These are phyloP conservation scores for Lyophyllum atratum DNA, from an alignment of 768 basidiomycete genomes.

Conservation along the genomic window DNA sequence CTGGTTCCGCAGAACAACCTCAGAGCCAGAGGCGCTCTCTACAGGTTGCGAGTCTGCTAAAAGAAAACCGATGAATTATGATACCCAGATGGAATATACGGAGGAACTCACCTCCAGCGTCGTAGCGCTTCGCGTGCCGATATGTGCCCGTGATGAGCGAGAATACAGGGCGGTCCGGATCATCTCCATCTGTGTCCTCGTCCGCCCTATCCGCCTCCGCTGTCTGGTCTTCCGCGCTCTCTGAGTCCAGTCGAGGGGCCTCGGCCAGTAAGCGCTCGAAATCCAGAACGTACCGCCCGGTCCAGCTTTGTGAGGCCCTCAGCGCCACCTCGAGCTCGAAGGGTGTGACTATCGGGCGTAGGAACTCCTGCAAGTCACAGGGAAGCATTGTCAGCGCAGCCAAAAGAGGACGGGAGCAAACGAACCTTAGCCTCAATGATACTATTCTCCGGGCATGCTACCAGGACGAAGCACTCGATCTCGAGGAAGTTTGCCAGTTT, in stretches of 20 bases:
- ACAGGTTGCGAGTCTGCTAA: not conserved
- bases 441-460: slow-evolving; percentile 94
- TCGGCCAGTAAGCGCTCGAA: slow-evolving; percentile 61
- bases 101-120: slow-evolving; percentile 26
- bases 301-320: slow-evolving; percentile 69
- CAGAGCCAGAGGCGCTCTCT: slow-evolving; percentile 14
- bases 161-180: slow-evolving; percentile 77
- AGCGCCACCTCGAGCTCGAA: slow-evolving; percentile 88
- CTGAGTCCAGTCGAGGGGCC: not conserved
- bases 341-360: slow-evolving; percentile 90
- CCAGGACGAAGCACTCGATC: slow-evolving; percentile 93
- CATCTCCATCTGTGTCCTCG: slow-evolving; percentile 40
- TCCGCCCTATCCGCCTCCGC: slow-evolving; percentile 18
- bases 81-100: not conserved
- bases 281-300: slow-evolving; percentile 77
- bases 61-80: not conserved
- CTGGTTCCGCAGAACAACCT: slow-evolving; percentile 62
- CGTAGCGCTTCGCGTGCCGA: slow-evolving; percentile 73
- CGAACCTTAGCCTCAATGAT: slow-evolving; percentile 70
- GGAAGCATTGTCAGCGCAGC: not conserved
- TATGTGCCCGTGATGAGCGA: slow-evolving; percentile 88
- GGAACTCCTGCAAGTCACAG: slow-evolving; percentile 66
- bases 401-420: not conserved
- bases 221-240: not conserved
- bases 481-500: slow-evolving; percentile 96